These are phyloP conservation scores for Pichia ethanolica DNA, from an alignment of 805 yeast genomes.

Conservation along the genomic window DNA sequence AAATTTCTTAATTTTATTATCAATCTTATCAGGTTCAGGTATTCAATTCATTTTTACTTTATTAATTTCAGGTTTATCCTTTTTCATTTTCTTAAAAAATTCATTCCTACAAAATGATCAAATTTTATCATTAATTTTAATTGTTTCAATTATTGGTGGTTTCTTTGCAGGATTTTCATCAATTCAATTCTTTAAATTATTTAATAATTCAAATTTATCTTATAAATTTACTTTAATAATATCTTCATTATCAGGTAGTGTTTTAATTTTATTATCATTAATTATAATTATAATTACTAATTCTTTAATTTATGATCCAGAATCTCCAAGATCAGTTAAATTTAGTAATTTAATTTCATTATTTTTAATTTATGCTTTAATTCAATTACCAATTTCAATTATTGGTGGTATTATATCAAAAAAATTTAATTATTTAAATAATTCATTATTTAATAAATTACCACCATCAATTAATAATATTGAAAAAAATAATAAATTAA, in stretches of 20 bases:
- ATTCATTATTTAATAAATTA: conserved; percentile 10
- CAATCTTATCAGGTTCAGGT: conserved; percentile 64
- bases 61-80: conserved; percentile 52
- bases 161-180: conserved; percentile 69
- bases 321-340: conserved; percentile 70
- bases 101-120: conserved; percentile 55
- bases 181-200: conserved; percentile 51
- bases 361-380: conserved; percentile 48
- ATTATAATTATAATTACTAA: conserved; percentile 49
- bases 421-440: conserved; percentile 18
- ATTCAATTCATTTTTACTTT: conserved; percentile 62
- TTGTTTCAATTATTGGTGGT: conserved; percentile 62
- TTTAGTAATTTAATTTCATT: conserved; percentile 64
- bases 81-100: conserved; percentile 25
- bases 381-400: conserved; percentile 70
- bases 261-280: conserved; percentile 41
- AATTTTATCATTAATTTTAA: conserved; percentile 50
- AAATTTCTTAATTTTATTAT: conserved; percentile 36
- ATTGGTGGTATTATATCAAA: conserved; percentile 55
- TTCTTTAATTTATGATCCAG: conserved; percentile 66
- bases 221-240: conserved; percentile 25
- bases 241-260: conserved; percentile 42
- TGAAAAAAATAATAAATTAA: neutral
- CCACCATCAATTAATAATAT: conserved; percentile 15
- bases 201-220: conserved; percentile 35